Conservation (phyloP, 176 grass and related monocot genomes). For the Avena sativa region DNA sequence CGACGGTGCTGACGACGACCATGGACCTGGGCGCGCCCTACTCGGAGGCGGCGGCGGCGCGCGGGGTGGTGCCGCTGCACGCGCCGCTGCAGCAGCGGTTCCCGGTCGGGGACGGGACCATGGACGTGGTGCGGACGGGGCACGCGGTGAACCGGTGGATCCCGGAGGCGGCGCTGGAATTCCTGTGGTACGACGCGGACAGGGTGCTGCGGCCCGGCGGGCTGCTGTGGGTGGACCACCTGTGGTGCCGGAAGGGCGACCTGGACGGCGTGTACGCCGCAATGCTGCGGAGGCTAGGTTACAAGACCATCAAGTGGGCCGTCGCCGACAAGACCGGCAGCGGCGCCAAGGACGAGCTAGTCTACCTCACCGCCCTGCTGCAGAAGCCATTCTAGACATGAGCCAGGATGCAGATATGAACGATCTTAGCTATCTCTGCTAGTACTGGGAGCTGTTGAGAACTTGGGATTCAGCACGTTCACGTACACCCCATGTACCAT, state of each 20-base stretch:
- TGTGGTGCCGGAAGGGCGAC: constrained; percentile 76
- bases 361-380: constrained; percentile 88
- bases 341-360: constrained; percentile 53
- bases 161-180: constrained; percentile 73
- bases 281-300: constrained; percentile 62
- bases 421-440: background rate
- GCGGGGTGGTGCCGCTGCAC: constrained; percentile 80
- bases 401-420: background rate
- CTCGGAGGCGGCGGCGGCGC: constrained; percentile 76
- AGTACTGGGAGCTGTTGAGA: background rate
- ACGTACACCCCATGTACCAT: background rate
- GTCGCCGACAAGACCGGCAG: constrained; percentile 60
- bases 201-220: constrained; percentile 76
- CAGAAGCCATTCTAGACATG: constrained; percentile 63
- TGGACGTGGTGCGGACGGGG: constrained; percentile 85
- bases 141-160: constrained; percentile 99
- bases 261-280: constrained; percentile 65
- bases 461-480: background rate
- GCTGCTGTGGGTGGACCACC: constrained; percentile 89
- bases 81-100: constrained; percentile 89
- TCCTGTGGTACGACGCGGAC: constrained; percentile 92
- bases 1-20: constrained; percentile 82
- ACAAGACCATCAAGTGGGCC: constrained; percentile 83
- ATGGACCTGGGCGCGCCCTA: constrained; percentile 86
- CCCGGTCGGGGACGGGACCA: constrained; percentile 71